Base-by-base conservation (phyloP, 345 rosid genomes). In the Brassica carinata region DNA sequence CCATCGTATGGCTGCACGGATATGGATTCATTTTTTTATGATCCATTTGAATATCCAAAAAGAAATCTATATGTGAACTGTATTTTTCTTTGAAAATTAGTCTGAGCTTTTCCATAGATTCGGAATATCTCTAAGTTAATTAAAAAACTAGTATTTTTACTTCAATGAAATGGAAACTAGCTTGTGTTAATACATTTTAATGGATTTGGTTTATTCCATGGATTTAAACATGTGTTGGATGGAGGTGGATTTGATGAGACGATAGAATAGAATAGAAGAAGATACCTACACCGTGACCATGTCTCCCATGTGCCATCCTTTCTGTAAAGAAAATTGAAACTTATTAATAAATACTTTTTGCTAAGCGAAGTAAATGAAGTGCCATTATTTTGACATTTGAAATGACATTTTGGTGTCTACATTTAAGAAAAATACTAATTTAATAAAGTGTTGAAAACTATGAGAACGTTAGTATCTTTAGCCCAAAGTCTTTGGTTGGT, bases 281-380 rank as follows among this genome's bases (percentile, higher is more conserved):
- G 90, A 88, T 90, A 92, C 84, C 68, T 85, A 86, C 88, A 79
- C 75, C 67, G 69, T 81, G 91, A 89, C 88, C 94, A 85, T 86
- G 82, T 80, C 89, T 72, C 87, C 92, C 96, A 90, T 90, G 96
- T 92, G 97, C 92, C 71, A 85, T 89, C 96, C 89, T 83, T 82
- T 86, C 89, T 90, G 97, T 92, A 92, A 92, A 92, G 94, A 83
- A 79, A 81, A 45, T 27, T 51, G 74, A 75, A 80, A 51, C 82
- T 19, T 19, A 19, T 63, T 74, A 71, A 34, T 65, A 65, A 80
- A 84, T 70, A 73, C 63, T 63, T 80, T 86, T 80, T 87, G 87
- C 73, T 89, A 88, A 88, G 85, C 87, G 83, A 68, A 80, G 67
- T 64, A 75, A 69, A 80, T 69, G 48, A 53, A 53, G 45, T 27